Evolutionary conservation across 495 filamentous ascomycete species (phyloP), one percentile per base, ranked within the genome.

Genomic region (Parmelia sp.): DNA sequence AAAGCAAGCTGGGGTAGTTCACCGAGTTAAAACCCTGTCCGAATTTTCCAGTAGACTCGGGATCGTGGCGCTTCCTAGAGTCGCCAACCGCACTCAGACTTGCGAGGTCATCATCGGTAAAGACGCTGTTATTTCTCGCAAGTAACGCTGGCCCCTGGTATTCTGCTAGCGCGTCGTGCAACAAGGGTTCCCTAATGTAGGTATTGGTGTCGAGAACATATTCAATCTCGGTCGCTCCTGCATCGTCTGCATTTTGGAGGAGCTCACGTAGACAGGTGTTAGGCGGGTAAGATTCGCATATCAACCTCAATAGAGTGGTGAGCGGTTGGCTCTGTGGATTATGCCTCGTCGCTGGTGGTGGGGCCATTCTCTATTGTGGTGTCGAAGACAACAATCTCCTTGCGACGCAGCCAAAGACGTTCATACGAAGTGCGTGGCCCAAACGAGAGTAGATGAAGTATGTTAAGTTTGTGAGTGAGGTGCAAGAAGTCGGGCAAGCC

Each of bases 81-180:
- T 79, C 75, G 10, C 77, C 77, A 23, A 79, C 69, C 23, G 61
- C 36, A 31, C 66, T 69, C 35, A 79, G 69, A 60, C 69, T 77
- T 11, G 69, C 53, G 51, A 79, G 76, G 58, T 79, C 77, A 15
- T 63, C 57, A 11, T 71, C 68, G 0, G 68, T 61, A 57, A 79
- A 79, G n/a, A 70, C 59, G 27, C 68, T 73, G 61, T 78, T 71
- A 61, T 78, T 79, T 55, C 67, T 74, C 17, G 73, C 76, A 33
- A 79, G 53, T 11, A 79, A 59, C n/a, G 77, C 71, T 5, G 77
- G 76, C 8, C 77, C 77, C 58, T 76, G 75, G 51, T 73, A 77
- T 60, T 75, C 64, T 51, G 42, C 66, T 23, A 79, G 64, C 9
- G 58, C 70, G 15, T 58, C 36, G 60, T 79, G 58, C 8, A 79